Percentiles rank a stretch among this genome's conserved stretches.
These are phyloP conservation scores for Dionaea muscipula DNA, from an alignment of 179 eudicot genomes.

Conservation along the genomic window DNA sequence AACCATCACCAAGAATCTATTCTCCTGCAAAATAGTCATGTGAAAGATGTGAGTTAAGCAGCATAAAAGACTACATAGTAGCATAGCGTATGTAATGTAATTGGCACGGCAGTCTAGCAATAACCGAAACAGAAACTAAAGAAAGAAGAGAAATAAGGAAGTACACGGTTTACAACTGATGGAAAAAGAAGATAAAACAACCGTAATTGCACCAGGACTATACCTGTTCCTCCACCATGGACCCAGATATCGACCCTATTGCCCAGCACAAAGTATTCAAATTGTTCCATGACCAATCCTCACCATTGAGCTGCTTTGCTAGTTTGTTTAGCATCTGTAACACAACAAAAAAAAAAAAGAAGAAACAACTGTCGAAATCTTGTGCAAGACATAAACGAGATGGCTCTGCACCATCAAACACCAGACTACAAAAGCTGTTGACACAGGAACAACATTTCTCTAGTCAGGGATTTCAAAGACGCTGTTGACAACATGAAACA, in stretches of 20 bases:
- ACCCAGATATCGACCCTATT: constrained; percentile 97
- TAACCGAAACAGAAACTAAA: no score
- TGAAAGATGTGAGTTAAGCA: not conserved
- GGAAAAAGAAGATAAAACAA: not conserved
- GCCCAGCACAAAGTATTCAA: constrained; percentile 99
- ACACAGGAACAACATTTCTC: no score
- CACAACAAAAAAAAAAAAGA: not conserved
- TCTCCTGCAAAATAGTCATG: constrained; percentile 50
- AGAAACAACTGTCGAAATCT: not conserved
- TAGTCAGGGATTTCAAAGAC: no score
- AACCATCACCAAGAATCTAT: constrained; percentile 98
- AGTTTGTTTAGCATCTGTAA: constrained; percentile 81
- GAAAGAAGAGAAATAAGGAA: not conserved
- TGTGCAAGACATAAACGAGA: no score
- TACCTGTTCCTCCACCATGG: constrained; percentile 99
- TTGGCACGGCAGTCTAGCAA: no score
- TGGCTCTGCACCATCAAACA: no score
- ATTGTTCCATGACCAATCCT: constrained; percentile 99
- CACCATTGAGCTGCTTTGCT: constrained; percentile 77
- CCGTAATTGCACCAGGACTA: not conserved
- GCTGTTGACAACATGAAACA: no score
- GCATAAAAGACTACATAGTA: not conserved
- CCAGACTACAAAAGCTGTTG: no score
- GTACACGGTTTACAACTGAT: not conserved
- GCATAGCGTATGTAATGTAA: no score